phyloP scores from a whole-genome alignment of 371 early-diverging fungal species.

The Lichtheimia ramosa region DNA sequence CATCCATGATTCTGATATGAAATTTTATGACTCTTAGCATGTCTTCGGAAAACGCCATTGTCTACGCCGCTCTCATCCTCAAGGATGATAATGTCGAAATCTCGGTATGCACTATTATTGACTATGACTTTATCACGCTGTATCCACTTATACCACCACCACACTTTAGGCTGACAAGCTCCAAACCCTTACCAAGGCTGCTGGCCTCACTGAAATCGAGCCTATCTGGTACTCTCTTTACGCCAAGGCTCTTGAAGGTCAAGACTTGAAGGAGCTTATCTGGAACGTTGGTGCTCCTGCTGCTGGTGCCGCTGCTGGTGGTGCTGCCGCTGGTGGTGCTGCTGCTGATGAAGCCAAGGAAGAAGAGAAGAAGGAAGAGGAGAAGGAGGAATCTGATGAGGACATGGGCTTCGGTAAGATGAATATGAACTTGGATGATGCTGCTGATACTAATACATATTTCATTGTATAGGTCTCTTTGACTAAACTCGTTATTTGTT shows the following conservation, averaged over 20 bases:
- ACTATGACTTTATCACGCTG: too few species aligned
- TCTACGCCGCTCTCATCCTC: slow-evolving; percentile 97
- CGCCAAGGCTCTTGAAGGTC: slow-evolving; percentile 97
- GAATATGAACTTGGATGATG: neutral
- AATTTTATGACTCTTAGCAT: slow-evolving; percentile 30
- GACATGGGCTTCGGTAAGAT: slow-evolving; percentile 90
- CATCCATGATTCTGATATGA: slow-evolving; percentile 14
- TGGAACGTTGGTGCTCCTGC: slow-evolving; percentile 90
- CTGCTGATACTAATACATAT: neutral
- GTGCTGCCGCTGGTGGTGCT: slow-evolving; percentile 53
- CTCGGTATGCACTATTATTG: slow-evolving; percentile 70
- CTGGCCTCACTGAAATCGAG: slow-evolving; percentile 87
- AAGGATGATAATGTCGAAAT: slow-evolving; percentile 95
- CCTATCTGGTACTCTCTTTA: slow-evolving; percentile 95
- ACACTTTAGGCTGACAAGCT: slow-evolving; percentile 89
- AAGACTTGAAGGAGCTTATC: slow-evolving; percentile 89
- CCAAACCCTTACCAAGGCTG: slow-evolving; percentile 86
- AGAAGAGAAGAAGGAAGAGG: slow-evolving; percentile 71
- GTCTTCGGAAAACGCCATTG: slow-evolving; percentile 88
- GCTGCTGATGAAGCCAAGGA: slow-evolving; percentile 61
- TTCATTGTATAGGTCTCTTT: slow-evolving; percentile 68
- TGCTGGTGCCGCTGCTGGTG: slow-evolving; percentile 68
- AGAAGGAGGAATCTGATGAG: slow-evolving; percentile 88
- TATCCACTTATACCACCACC: neutral
- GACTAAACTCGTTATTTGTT: slow-evolving; percentile 58